These are phyloP conservation scores for Vaucheria bursata DNA, from an alignment of 352 stramenopile genomes.

Conservation along the genomic window DNA sequence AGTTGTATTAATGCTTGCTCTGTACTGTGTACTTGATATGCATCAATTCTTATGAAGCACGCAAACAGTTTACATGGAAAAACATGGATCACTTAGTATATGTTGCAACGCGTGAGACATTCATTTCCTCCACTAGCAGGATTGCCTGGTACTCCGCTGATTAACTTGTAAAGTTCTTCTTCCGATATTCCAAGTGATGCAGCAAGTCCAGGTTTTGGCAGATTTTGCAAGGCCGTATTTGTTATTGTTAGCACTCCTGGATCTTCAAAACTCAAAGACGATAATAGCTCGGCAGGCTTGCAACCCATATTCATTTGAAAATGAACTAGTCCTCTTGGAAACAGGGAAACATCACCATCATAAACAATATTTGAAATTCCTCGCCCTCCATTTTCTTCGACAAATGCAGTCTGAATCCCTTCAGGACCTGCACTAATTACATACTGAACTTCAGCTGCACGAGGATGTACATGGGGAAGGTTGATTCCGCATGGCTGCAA, in stretches of 20 bases:
- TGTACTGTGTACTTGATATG: too few species aligned
- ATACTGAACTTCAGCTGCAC: slow-evolving; percentile 39
- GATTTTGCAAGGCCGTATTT: neutral
- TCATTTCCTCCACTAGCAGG: too few species aligned
- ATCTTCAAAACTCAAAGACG: slow-evolving; percentile 39
- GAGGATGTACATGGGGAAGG: slow-evolving; percentile 34
- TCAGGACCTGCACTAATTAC: slow-evolving; percentile 23
- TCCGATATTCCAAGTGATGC: neutral
- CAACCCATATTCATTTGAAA: neutral
- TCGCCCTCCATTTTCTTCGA: slow-evolving; percentile 45
- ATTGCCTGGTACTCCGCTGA: too few species aligned
- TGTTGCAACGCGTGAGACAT: too few species aligned
- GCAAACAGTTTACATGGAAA: too few species aligned
- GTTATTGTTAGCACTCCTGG: slow-evolving; percentile 39
- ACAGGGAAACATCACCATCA: slow-evolving; percentile 33
- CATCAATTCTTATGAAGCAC: too few species aligned
- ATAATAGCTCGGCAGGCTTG: slow-evolving; percentile 13
- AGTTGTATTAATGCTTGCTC: too few species aligned
- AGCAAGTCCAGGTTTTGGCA: neutral
- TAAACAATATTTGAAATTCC: slow-evolving; percentile 19
- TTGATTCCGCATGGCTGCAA: slow-evolving; percentile 42
- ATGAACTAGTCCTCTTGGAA: slow-evolving; percentile 7
- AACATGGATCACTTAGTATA: too few species aligned
- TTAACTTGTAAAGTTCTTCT: neutral
- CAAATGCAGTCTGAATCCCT: slow-evolving; percentile 30